These are phyloP conservation scores for Backusella parvicylindrica DNA, from an alignment of 192 early-diverging fungal genomes.

Conservation along the genomic window DNA sequence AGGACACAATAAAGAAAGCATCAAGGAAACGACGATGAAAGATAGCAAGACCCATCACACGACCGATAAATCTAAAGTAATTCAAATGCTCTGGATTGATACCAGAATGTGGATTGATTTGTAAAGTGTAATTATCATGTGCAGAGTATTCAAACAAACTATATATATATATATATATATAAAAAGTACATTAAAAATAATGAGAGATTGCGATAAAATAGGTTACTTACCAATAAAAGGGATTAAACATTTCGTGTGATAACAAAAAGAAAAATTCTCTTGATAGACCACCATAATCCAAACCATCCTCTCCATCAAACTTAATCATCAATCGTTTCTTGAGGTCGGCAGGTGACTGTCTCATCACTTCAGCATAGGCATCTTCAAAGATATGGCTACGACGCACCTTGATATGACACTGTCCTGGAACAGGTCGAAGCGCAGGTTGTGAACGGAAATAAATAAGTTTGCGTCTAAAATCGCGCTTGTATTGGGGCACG, in stretches of 20 bases:
- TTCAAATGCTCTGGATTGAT: slow-evolving; percentile 98
- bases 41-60: slow-evolving; percentile 91
- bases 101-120: slow-evolving; percentile 94
- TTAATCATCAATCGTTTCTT: slow-evolving; percentile 99
- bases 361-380: slow-evolving; percentile 94
- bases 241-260: slow-evolving; percentile 99
- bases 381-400: slow-evolving; percentile 93
- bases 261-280: slow-evolving; percentile 98
- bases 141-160: slow-evolving; percentile 97
- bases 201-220: not conserved
- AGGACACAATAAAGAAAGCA: slow-evolving; percentile 94
- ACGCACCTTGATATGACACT: slow-evolving; percentile 91
- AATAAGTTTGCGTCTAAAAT: slow-evolving; percentile 95
- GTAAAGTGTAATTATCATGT: slow-evolving; percentile 96
- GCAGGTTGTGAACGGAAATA: slow-evolving; percentile 94
- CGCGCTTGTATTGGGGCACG: slow-evolving; percentile 98
- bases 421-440: slow-evolving; percentile 84
- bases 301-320: slow-evolving; percentile 96
- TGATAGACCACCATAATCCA: slow-evolving; percentile 97
- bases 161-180: slow-evolving; percentile 22
- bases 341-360: slow-evolving; percentile 82
- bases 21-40: slow-evolving; percentile 97
- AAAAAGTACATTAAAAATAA: too few species aligned
- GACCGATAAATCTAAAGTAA: slow-evolving; percentile 98
- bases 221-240: slow-evolving; percentile 51